phyloP scores from a whole-genome alignment of 352 stramenopile species.

The Globisporangium perplexum region DNA sequence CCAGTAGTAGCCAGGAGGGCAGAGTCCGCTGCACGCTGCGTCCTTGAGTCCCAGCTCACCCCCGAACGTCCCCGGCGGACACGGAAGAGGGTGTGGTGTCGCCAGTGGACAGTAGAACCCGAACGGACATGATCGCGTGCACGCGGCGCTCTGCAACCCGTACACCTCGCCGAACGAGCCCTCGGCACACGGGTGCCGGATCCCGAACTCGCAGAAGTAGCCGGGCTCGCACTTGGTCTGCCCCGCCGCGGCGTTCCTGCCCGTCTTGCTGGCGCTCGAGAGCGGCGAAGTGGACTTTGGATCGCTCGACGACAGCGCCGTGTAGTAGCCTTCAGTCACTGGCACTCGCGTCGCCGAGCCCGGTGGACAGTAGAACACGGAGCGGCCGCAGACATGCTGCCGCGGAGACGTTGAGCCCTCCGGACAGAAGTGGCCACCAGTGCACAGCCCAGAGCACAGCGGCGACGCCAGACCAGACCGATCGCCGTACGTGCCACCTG shows the following conservation, averaged over 20 bases:
- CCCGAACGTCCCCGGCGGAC: constrained; percentile 45
- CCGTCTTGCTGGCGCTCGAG: neutral
- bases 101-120: constrained; percentile 54
- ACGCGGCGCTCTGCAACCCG: constrained; percentile 23
- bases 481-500: constrained; percentile 40
- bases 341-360: constrained; percentile 32
- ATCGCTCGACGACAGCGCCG: constrained; percentile 21
- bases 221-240: constrained; percentile 46
- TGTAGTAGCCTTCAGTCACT: constrained; percentile 57
- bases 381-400: constrained; percentile 37
- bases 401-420: constrained; percentile 49
- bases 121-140: constrained; percentile 34
- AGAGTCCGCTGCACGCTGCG: constrained; percentile 37
- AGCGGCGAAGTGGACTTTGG: neutral
- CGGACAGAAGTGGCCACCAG: constrained; percentile 49
- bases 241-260: constrained; percentile 2
- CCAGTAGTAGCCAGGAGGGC: constrained; percentile 56
- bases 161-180: constrained; percentile 38
- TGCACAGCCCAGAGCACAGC: constrained; percentile 44
- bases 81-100: constrained; percentile 36
- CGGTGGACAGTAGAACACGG: constrained; percentile 50
- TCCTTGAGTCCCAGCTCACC: constrained; percentile 22
- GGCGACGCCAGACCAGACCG: constrained; percentile 26
- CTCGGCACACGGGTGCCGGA: constrained; percentile 44
- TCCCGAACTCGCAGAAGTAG: constrained; percentile 53